Evolutionary conservation across 108 stramenopile genomes (phyloP), one percentile per base, ranked within the genome.

Genomic region (Epipyxis sp.): DNA sequence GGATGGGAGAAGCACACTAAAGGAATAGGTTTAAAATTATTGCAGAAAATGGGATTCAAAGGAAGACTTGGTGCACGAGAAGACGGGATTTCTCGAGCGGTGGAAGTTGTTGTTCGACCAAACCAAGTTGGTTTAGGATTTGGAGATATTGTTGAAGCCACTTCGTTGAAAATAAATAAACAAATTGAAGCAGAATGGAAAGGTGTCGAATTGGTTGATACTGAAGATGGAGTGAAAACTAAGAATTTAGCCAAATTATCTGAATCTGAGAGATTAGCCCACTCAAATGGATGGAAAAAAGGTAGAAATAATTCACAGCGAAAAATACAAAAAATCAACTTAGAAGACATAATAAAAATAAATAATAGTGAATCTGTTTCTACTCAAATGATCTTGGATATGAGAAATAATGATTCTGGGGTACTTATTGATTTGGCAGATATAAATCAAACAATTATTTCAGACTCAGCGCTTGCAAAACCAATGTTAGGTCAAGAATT

Each of bases 1-100:
- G 91, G 84, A 42, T 95, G 94, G 94, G 94, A 95, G 83, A 93
- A 91, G 81, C 94, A 95, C 74, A 94, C 93, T 54, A 95, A 95
- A 76, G 94, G 94, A n/a, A 92, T 95, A 76, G 94, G 94, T 1
- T 88, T 87, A 86, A 95, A 93, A 81, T 80, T 95, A 29, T 77
- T 95, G 35, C 59, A 88, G 41, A 95, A 94, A 84, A 92, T 95
- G 91, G 94, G 94, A 50, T 95, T 93, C 83, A 82, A 82, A 50
- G 94, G 94, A 44, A 77, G 93, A 27, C 74, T 95, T 40, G 93
- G 93, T 1, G 90, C 92, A 1, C 90, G 91, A 74, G 69, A 76
- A 46, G 87, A 76, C 44, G 92, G 93, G 42, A 91, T 95, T 45
- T 91, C 93, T 1, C 82, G 88, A 54, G 90, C 94, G n/a, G 88